Evolutionary conservation across 352 stramenopile species (phyloP).

Genomic region (Plasmopara halstedii): DNA sequence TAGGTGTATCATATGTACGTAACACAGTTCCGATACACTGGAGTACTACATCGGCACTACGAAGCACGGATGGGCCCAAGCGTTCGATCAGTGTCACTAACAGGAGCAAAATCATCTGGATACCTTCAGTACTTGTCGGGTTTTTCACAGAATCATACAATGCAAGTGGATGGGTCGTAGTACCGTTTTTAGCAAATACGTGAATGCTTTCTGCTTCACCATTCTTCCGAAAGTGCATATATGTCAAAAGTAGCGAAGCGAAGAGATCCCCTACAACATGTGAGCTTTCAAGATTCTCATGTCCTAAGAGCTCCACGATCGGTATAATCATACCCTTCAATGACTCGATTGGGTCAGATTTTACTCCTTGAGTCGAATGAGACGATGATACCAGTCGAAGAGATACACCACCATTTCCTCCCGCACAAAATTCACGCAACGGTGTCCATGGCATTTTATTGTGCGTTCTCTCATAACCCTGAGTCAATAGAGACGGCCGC

Average conservation of each 20-base stretch:
- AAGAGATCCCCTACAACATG: conserved; percentile 73
- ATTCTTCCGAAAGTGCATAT: conserved; percentile 56
- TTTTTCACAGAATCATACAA: conserved; percentile 32
- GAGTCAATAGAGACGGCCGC: conserved; percentile 16
- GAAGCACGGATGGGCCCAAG: conserved; percentile 64
- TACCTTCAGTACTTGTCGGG: conserved; percentile 23
- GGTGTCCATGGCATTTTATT: conserved; percentile 24
- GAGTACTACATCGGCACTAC: conserved; percentile 52
- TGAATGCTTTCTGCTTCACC: conserved; percentile 1
- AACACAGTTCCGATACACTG: conserved; percentile 68
- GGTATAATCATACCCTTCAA: conserved; percentile 37
- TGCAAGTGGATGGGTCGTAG: conserved; percentile 1
- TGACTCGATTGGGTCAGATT: conserved; percentile 9
- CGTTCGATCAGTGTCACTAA: conserved; percentile 66
- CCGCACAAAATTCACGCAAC: conserved; percentile 49
- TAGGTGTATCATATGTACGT: conserved; percentile 39
- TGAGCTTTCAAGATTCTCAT: conserved; percentile 55
- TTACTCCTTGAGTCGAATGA: background rate
- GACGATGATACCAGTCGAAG: conserved; percentile 19
- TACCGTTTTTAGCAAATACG: background rate
- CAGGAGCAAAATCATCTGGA: conserved; percentile 56
- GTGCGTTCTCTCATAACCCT: conserved; percentile 24
- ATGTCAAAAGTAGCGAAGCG: conserved; percentile 61
- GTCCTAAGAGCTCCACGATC: conserved; percentile 45
- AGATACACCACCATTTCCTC: conserved; percentile 48